Percentiles rank a stretch among this genome's conserved stretches.
These are phyloP conservation scores for Xylaria sp. DNA, from an alignment of 2,329 filamentous ascomycete species.

Conservation along the genomic window DNA sequence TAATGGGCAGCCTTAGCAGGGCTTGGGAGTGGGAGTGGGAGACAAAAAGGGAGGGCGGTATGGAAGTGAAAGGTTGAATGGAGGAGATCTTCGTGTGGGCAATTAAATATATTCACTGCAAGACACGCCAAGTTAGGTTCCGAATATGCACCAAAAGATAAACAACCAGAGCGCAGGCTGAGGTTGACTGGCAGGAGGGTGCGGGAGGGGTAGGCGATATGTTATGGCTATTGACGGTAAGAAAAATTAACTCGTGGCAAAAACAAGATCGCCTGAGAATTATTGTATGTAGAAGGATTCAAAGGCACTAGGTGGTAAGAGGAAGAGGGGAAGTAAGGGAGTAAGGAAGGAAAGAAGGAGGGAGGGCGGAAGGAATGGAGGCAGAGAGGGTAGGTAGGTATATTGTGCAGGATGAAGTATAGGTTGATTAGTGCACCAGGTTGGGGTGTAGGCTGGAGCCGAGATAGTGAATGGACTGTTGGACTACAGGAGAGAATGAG, in stretches of 20 bases:
- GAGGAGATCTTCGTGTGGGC: background rate
- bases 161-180: background rate
- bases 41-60: background rate
- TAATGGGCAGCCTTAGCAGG: background rate
- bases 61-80: background rate
- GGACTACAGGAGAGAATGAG: background rate
- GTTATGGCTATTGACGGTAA: background rate
- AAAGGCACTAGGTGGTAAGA: background rate
- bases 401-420: slow-evolving; percentile 9
- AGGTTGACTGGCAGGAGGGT: background rate
- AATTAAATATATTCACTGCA: background rate
- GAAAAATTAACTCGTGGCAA: background rate
- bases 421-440: background rate
- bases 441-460: background rate
- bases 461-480: background rate
- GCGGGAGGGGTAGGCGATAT: background rate
- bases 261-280: background rate
- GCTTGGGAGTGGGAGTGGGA: background rate
- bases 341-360: background rate
- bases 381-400: background rate
- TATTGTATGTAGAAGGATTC: background rate
- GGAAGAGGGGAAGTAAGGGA: background rate
- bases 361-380: too few species aligned
- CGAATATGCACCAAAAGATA: background rate
- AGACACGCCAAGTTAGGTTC: background rate